Evolutionary conservation across 1,284 basidiomycete genomes (phyloP).

Genomic region (Ustilago lituana): DNA sequence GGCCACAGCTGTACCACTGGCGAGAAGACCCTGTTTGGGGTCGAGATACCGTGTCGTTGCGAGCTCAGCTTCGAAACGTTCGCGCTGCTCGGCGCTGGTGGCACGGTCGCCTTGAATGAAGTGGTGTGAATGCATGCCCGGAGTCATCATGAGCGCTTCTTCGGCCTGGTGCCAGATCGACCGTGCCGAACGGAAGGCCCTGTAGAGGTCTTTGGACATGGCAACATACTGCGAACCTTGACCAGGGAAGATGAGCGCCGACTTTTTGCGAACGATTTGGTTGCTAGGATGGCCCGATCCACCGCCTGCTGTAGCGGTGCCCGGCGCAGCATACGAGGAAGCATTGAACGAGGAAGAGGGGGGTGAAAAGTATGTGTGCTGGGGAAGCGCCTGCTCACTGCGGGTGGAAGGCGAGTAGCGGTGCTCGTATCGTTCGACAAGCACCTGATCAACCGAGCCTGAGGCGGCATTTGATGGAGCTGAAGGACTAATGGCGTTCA

Average conservation of each 20-base stretch:
- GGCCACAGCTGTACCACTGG: slow-evolving; percentile 41
- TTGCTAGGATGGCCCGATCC: slow-evolving; percentile 43
- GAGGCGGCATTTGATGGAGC: slow-evolving; percentile 7
- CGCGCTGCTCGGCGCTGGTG: slow-evolving; percentile 32
- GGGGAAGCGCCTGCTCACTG: slow-evolving; percentile 54
- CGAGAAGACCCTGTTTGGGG: slow-evolving; percentile 34
- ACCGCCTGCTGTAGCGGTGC: slow-evolving; percentile 42
- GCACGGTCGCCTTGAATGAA: slow-evolving; percentile 33
- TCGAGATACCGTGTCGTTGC: slow-evolving; percentile 48
- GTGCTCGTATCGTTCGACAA: slow-evolving; percentile 22
- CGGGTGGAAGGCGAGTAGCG: slow-evolving; percentile 45
- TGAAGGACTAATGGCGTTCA: slow-evolving; percentile 26
- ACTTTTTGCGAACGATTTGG: slow-evolving; percentile 52
- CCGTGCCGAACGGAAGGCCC: slow-evolving; percentile 56
- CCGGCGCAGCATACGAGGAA: slow-evolving; percentile 54
- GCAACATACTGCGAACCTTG: slow-evolving; percentile 66
- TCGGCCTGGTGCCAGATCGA: slow-evolving; percentile 63
- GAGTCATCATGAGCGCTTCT: slow-evolving; percentile 55
- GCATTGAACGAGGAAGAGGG: slow-evolving; percentile 64
- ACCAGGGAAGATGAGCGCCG: slow-evolving; percentile 63
- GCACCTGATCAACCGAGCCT: slow-evolving; percentile 13
- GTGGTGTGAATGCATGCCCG: slow-evolving; percentile 40
- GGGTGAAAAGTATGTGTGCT: slow-evolving; percentile 63
- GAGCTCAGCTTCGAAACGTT: slow-evolving; percentile 58
- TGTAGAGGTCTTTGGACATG: slow-evolving; percentile 65